phyloP scores from a whole-genome alignment of 495 filamentous ascomycete species.

The Aspergillus avenaceus region DNA sequence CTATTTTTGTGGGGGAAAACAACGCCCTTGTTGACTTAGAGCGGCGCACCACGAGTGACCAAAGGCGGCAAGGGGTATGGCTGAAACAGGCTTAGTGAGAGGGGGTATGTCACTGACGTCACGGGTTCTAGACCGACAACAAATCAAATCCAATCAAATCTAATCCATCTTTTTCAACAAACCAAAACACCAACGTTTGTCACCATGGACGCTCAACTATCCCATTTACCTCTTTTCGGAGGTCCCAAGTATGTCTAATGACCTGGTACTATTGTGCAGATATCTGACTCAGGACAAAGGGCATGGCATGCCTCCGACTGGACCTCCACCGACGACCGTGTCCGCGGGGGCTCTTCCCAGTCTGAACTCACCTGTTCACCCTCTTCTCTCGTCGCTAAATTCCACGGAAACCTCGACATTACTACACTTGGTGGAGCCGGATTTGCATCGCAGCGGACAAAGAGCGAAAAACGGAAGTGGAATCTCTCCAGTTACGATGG shows the following conservation, averaged over 20 bases:
- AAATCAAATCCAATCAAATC: no score
- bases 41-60: no score
- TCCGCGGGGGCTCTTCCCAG: slow-evolving; percentile 65
- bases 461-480: slow-evolving; percentile 45
- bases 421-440: slow-evolving; percentile 75
- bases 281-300: slow-evolving; percentile 4
- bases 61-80: no score
- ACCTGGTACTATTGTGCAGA: not conserved
- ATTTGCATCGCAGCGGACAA: slow-evolving; percentile 74
- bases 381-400: slow-evolving; percentile 31
- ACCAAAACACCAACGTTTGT: not conserved
- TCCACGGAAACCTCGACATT: slow-evolving; percentile 69
- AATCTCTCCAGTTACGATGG: slow-evolving; percentile 55
- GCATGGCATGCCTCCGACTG: slow-evolving; percentile 58
- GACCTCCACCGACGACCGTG: slow-evolving; percentile 65
- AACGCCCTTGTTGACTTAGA: no score
- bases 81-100: no score
- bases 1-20: no score
- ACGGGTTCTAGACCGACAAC: no score
- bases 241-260: slow-evolving; percentile 6
- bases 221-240: slow-evolving; percentile 8
- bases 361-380: slow-evolving; percentile 43
- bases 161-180: not conserved
- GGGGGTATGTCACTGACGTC: no score
- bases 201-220: not conserved